Base-by-base conservation (phyloP, 1,139 yeast genomes). In the Suhomyces panamericanus region DNA sequence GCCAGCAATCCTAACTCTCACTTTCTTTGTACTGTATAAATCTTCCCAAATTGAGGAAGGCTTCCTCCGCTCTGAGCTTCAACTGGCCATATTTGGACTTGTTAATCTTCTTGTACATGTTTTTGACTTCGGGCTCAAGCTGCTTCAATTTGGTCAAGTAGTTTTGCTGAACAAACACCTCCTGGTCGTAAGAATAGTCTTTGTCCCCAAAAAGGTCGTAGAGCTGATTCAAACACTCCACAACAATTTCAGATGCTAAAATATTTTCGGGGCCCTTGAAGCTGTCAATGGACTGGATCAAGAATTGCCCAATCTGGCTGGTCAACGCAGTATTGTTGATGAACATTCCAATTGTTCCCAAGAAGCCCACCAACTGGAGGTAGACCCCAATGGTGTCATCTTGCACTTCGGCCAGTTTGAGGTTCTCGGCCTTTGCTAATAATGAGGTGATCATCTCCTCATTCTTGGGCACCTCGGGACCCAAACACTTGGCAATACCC, bases 181-280 rank as follows among this genome's bases (percentile, higher is more conserved):
- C 80, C 30, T 61, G 63, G 61, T 90, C 96, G 58, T 88, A 91
- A 13, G 71, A 74, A 56, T 72, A 85, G 28, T 69, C 73, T 22
- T 71, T 73, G 65, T 93, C 98, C n/a, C 87, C 88, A 63, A 86
- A 93, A 7, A 90, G 71, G 49, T 89, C 96, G 63, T 81, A 89
- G 9, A 90, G 57, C 8, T 79, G 69, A 55, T 88, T 84, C 28
- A 87, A 63, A 17, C 83, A 67, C 47, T 86, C 93, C 42, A 83
- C 65, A 6, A 81, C 70, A 7, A 83, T 63, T 47, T 69, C 76
- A 14, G 59, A 53, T 2, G 63, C 61, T 20, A 52, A 53, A 3
- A 64, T 56, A 14, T 58, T 54, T 14, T 54, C 50, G 32, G 51
- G 39, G 30, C 52, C 47, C 15, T 41, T 50, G 50, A 59, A 60